Conservation (phyloP, 306 rosid genomes). For the Delonix regia region DNA sequence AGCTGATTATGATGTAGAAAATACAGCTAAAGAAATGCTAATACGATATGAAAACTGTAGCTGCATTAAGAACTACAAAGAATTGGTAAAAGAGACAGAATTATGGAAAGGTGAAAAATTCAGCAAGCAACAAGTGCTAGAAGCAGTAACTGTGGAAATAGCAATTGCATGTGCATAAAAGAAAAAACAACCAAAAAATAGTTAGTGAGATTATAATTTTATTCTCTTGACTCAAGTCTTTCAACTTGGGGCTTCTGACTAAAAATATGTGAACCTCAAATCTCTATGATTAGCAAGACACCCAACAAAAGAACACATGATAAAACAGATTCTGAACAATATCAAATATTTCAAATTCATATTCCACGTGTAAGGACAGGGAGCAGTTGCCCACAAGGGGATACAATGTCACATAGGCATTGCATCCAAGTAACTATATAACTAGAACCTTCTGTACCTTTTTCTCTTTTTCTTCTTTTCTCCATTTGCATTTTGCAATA, state of each 20-base stretch:
- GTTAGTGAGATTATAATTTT: background rate
- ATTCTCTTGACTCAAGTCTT: background rate
- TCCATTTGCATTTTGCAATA: background rate
- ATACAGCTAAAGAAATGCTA: slow-evolving; percentile 2
- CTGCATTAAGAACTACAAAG: background rate
- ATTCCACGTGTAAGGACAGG: background rate
- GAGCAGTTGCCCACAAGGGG: background rate
- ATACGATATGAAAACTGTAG: slow-evolving; percentile 14
- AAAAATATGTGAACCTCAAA: slow-evolving; percentile 2
- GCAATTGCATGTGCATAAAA: background rate
- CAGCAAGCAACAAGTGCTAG: background rate
- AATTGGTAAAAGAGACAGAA: background rate
- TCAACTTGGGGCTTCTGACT: background rate
- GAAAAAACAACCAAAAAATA: background rate
- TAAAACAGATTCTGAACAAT: slow-evolving; percentile 12
- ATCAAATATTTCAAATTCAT: background rate
- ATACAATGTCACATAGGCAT: background rate
- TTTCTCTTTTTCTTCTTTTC: background rate
- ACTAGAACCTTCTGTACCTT: background rate
- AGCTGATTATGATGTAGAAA: slow-evolving; percentile 8
- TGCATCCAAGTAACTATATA: background rate
- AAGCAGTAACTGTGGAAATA: slow-evolving; percentile 11
- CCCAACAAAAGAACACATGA: background rate
- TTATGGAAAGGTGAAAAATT: background rate
- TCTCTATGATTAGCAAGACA: slow-evolving; percentile 1